Evolutionary conservation across 768 basidiomycete species (phyloP).

Genomic region (Serendipita indica): DNA sequence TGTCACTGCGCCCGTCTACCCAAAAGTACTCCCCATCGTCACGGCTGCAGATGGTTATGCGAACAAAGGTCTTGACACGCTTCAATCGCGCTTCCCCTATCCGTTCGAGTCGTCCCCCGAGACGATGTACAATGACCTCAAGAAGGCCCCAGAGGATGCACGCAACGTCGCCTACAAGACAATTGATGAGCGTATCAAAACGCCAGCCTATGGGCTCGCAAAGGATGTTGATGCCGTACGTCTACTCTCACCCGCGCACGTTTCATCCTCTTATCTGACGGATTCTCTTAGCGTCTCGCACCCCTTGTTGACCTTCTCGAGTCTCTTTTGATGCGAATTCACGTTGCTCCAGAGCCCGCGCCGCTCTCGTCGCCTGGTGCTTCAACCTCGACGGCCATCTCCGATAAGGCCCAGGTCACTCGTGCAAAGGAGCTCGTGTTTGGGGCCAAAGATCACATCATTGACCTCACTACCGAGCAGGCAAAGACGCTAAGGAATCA

Average conservation of each 20-base stretch:
- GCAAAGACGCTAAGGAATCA: slow-evolving; percentile 55
- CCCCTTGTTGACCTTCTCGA: slow-evolving; percentile 64
- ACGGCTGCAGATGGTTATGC: slow-evolving; percentile 51
- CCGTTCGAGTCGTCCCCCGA: slow-evolving; percentile 62
- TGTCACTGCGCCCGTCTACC: slow-evolving; percentile 40
- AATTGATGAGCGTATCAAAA: slow-evolving; percentile 49
- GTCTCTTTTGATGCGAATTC: slow-evolving; percentile 31
- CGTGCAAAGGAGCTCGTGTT: slow-evolving; percentile 53
- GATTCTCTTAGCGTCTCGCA: slow-evolving; percentile 38
- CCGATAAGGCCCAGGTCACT: slow-evolving; percentile 63
- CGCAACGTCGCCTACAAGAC: slow-evolving; percentile 44
- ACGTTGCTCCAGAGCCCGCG: slow-evolving; percentile 10
- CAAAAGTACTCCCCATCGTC: slow-evolving; percentile 43
- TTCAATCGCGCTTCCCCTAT: slow-evolving; percentile 59
- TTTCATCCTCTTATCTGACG: slow-evolving; percentile 15
- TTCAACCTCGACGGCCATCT: slow-evolving; percentile 21
- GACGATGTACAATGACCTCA: slow-evolving; percentile 48
- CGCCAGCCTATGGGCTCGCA: slow-evolving; percentile 45
- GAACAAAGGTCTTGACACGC: slow-evolving; percentile 60
- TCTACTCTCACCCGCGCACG: not conserved
- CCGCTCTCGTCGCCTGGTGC: slow-evolving; percentile 5
- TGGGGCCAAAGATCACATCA: slow-evolving; percentile 46
- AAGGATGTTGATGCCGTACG: slow-evolving; percentile 58
- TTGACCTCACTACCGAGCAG: slow-evolving; percentile 54
- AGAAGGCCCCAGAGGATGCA: slow-evolving; percentile 40